Percentiles rank a stretch among this genome's conserved stretches.
These are phyloP conservation scores for Dichomitus squalens DNA, from an alignment of 1,284 basidiomycete species.

Conservation along the genomic window DNA sequence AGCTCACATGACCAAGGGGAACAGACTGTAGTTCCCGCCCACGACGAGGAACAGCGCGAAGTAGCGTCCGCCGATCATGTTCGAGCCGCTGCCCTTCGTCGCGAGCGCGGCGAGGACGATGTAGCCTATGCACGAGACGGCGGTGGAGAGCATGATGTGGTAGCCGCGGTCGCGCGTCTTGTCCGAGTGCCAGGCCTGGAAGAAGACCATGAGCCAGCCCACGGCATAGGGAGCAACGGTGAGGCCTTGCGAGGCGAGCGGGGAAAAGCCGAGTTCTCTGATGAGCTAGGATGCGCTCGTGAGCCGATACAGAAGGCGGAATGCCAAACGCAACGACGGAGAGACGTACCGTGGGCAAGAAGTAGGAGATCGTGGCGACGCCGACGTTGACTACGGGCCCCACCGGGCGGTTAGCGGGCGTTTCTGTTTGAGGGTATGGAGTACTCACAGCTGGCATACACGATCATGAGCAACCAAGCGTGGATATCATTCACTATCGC, in stretches of 20 bases:
- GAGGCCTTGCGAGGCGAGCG: slow-evolving; percentile 56
- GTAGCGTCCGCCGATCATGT: slow-evolving; percentile 49
- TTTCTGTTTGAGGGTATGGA: too few species aligned
- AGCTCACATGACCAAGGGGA: slow-evolving; percentile 54
- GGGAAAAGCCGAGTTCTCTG: slow-evolving; percentile 52
- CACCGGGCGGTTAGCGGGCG: too few species aligned
- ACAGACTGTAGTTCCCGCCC: slow-evolving; percentile 54
- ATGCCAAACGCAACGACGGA: background rate
- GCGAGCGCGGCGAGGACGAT: slow-evolving; percentile 53
- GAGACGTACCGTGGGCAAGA: slow-evolving; percentile 50
- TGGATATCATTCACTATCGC: slow-evolving; percentile 49
- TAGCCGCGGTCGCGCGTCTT: slow-evolving; percentile 53
- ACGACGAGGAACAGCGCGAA: slow-evolving; percentile 59
- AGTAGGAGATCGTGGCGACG: slow-evolving; percentile 56
- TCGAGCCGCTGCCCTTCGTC: slow-evolving; percentile 38
- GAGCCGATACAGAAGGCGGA: background rate
- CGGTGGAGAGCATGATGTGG: slow-evolving; percentile 52
- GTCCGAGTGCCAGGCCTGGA: slow-evolving; percentile 57
- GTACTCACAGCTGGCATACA: slow-evolving; percentile 54
- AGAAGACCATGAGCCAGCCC: slow-evolving; percentile 55
- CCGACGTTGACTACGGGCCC: slow-evolving; percentile 50
- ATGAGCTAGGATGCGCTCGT: slow-evolving; percentile 41
- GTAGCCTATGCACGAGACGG: slow-evolving; percentile 49
- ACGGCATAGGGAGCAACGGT: slow-evolving; percentile 57
- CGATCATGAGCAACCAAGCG: slow-evolving; percentile 51